A percentile compares a stretch with the other conserved stretches of the same genome.
Evolutionary conservation across 768 basidiomycete genomes (phyloP).

Genomic region (Boletus sp.): DNA sequence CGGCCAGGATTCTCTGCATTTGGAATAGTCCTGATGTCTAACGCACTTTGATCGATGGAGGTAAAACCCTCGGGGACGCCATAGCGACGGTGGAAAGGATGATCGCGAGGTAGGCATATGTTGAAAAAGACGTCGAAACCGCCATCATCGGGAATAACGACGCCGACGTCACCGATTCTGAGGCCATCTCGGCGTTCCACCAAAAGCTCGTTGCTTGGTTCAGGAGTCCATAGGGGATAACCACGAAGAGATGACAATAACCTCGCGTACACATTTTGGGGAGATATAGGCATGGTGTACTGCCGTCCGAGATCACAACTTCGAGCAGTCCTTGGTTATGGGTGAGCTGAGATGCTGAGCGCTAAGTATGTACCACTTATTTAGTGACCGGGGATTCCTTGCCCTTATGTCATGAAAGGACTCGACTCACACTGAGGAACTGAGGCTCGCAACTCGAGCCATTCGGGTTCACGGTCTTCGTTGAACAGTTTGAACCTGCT

Average conservation of each 20-base stretch:
- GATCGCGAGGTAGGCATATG: conserved; percentile 29
- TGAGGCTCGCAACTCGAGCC: neutral
- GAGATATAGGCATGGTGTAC: neutral
- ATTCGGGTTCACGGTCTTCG: neutral
- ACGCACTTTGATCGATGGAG: conserved; percentile 8
- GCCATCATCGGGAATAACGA: conserved; percentile 28
- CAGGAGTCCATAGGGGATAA: conserved; percentile 31
- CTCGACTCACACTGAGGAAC: neutral
- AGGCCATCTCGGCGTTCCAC: conserved; percentile 24
- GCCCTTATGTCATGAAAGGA: neutral
- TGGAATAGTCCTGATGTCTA: conserved; percentile 7
- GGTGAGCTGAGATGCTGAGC: neutral
- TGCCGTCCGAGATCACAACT: neutral
- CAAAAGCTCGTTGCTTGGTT: conserved; percentile 24
- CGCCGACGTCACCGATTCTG: conserved; percentile 30
- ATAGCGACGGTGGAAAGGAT: conserved; percentile 12
- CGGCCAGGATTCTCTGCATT: neutral
- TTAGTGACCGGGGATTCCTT: neutral
- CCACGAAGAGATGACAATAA: conserved; percentile 18
- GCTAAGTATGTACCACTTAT: neutral
- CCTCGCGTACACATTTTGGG: conserved; percentile 13
- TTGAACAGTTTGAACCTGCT: neutral
- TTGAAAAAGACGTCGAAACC: conserved; percentile 36
- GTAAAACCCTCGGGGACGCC: conserved; percentile 27
- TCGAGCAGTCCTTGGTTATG: neutral